A percentile compares a stretch with the other conserved stretches of the same genome.
These are phyloP conservation scores for Annulohypoxylon truncatum DNA, from an alignment of 2,329 filamentous ascomycete genomes.

Conservation along the genomic window DNA sequence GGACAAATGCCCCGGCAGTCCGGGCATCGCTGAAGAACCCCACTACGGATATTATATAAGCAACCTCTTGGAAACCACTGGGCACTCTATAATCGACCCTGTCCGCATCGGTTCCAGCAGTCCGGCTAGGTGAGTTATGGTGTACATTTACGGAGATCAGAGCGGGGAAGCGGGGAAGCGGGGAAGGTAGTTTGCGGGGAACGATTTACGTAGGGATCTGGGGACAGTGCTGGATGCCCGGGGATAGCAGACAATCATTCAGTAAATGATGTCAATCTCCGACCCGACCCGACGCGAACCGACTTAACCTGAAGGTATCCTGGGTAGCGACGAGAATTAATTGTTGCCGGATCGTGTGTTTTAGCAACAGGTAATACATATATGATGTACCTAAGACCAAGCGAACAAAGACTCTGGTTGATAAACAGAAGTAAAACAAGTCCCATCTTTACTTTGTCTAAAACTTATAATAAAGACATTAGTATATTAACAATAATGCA, in stretches of 20 bases:
- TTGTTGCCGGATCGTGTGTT: too few relatives aligned
- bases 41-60: background rate
- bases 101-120: background rate
- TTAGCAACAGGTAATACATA: too few relatives aligned
- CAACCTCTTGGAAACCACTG: too few relatives aligned
- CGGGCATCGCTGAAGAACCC: background rate
- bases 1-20: background rate
- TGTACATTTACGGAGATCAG: conserved; percentile 13
- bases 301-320: background rate
- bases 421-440: background rate
- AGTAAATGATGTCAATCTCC: background rate
- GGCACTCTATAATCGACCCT: background rate
- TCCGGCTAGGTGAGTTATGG: background rate
- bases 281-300: background rate
- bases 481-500: background rate
- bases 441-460: background rate
- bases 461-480: background rate
- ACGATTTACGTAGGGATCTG: background rate
- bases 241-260: background rate
- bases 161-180: conserved; percentile 13
- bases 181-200: background rate
- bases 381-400: too few relatives aligned
- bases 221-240: too few relatives aligned
- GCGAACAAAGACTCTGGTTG: background rate
- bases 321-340: too few relatives aligned